Evolutionary conservation across 1,284 basidiomycete genomes (phyloP).

Genomic region (Apiotrichum laibachii): DNA sequence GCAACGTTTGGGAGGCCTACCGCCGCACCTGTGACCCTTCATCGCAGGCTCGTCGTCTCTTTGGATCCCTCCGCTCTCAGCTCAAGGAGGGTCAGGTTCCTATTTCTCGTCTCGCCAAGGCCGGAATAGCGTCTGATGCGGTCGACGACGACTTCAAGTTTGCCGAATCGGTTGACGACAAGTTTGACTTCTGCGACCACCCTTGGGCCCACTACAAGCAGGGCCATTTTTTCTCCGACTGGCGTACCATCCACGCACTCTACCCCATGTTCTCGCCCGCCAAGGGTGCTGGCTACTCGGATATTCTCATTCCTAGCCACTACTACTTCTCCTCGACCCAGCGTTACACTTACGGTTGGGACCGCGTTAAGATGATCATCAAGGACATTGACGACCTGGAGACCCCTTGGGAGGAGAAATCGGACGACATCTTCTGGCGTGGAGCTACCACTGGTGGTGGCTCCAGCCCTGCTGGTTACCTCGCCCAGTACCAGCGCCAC

Average conservation of each 20-base stretch:
- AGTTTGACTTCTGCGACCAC: constrained; percentile 71
- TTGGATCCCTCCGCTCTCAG: constrained; percentile 63
- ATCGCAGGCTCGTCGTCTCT: constrained; percentile 74
- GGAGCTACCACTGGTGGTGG: constrained; percentile 92
- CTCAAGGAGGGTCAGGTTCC: constrained; percentile 52
- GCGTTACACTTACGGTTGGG: constrained; percentile 87
- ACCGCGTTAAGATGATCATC: constrained; percentile 65
- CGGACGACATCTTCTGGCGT: constrained; percentile 57
- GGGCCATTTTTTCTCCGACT: constrained; percentile 94
- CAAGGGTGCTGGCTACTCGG: constrained; percentile 74
- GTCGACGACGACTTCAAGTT: constrained; percentile 63
- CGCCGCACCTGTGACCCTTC: constrained; percentile 81
- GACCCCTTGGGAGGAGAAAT: constrained; percentile 62
- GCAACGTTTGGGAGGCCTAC: constrained; percentile 87
- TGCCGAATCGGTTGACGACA: constrained; percentile 59
- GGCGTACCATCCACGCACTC: constrained; percentile 76
- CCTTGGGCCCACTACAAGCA: constrained; percentile 81
- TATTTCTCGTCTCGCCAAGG: constrained; percentile 49
- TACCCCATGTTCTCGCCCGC: constrained; percentile 90
- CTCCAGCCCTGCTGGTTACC: constrained; percentile 76
- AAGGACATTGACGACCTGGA: constrained; percentile 77
- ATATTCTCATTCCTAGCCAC: constrained; percentile 88
- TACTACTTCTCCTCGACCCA: constrained; percentile 83
- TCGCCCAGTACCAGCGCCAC: constrained; percentile 82
- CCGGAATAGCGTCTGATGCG: constrained; percentile 48